These are phyloP conservation scores for Talinum fruticosum DNA, from an alignment of 148 eudicot species.

Conservation along the genomic window DNA sequence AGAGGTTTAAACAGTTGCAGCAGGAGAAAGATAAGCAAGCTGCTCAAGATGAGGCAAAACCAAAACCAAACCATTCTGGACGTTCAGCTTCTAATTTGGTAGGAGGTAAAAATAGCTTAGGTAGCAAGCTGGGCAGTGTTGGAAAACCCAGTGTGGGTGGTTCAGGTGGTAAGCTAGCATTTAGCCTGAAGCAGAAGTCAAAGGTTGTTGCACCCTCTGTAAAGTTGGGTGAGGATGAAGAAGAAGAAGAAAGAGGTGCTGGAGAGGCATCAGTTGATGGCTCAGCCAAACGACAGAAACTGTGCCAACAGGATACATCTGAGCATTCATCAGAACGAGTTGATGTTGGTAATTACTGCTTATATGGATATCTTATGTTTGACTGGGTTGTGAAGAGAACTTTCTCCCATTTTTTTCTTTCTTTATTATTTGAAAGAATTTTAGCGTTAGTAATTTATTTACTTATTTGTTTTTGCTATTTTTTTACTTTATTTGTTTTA, in stretches of 20 bases:
- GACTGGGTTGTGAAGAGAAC: not conserved
- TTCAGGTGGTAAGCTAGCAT: constrained; percentile 72
- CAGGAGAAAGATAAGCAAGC: constrained; percentile 40
- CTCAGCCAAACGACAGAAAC: constrained; percentile 19
- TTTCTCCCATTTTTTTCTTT: not conserved
- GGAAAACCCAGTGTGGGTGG: constrained; percentile 29
- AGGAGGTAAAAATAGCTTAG: constrained; percentile 35
- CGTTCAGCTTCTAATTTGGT: constrained; percentile 47
- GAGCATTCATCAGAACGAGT: constrained; percentile 5
- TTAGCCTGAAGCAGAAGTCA: constrained; percentile 71
- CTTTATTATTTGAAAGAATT: not conserved
- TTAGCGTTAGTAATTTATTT: not conserved
- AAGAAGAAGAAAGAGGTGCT: constrained; percentile 39
- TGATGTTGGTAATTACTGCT: constrained; percentile 23
- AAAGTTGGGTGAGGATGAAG: constrained; percentile 66
- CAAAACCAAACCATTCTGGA: constrained; percentile 28
- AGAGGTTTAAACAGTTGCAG: constrained; percentile 62
- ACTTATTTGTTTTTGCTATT: not conserved
- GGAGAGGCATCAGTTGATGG: constrained; percentile 16
- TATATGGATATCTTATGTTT: constrained; percentile 14
- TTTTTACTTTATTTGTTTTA: not conserved
- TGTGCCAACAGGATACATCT: constrained; percentile 17
- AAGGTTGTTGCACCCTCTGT: constrained; percentile 65
- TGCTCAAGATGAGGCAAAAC: constrained; percentile 31
- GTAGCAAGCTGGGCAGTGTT: constrained; percentile 34